A percentile compares a stretch with the other conserved stretches of the same genome.
phyloP scores from a whole-genome alignment of 164 flowering plant species.

The Chimonanthus praecox region DNA sequence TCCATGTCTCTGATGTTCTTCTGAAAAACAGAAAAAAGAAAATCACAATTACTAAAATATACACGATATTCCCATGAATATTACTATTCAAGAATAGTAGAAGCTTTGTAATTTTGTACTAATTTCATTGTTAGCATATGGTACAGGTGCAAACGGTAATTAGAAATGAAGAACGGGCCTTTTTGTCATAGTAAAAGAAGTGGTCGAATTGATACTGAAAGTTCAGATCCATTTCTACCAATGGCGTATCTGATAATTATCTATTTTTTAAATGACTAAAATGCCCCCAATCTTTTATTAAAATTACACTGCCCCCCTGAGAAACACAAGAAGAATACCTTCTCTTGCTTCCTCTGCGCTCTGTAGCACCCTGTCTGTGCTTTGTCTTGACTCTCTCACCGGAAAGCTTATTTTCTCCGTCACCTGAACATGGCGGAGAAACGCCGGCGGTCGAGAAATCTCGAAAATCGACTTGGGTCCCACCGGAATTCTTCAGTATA shows the following conservation, averaged over 20 bases:
- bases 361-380: neutral
- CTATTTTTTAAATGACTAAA: conserved; percentile 4
- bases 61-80: neutral
- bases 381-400: conserved; percentile 6
- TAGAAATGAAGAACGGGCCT: neutral
- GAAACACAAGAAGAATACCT: conserved; percentile 2
- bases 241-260: too few species aligned
- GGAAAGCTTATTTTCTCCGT: conserved; percentile 7
- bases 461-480: neutral
- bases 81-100: neutral
- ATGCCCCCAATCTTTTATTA: neutral
- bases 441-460: conserved; percentile 4
- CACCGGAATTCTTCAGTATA: conserved; percentile 4
- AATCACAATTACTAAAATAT: neutral
- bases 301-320: neutral
- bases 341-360: conserved; percentile 10
- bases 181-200: too few species aligned
- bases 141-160: neutral
- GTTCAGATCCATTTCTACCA: too few species aligned
- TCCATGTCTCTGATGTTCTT: conserved; percentile 2
- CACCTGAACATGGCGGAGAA: conserved; percentile 5
- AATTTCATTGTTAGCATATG: neutral
- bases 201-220: too few species aligned
- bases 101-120: too few species aligned
- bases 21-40: neutral